Percentiles rank a stretch among this genome's conserved stretches.
Evolutionary conservation across 768 basidiomycete species (phyloP).

Genomic region (Ramaria sp.): DNA sequence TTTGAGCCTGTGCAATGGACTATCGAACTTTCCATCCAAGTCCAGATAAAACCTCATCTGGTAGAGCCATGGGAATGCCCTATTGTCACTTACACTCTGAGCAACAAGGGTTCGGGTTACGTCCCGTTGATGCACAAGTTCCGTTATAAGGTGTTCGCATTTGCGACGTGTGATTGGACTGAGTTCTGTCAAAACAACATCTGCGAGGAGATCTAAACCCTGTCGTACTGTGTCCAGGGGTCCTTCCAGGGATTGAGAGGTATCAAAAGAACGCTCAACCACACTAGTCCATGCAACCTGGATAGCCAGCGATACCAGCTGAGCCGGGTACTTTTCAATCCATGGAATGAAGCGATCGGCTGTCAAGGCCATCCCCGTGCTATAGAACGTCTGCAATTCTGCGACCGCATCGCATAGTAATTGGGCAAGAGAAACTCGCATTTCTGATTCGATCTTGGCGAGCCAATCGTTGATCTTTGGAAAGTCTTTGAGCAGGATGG

Average conservation of each 20-base stretch:
- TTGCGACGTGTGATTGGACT: constrained; percentile 88
- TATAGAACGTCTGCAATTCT: constrained; percentile 76
- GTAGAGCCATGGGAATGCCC: constrained; percentile 85
- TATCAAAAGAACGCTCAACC: constrained; percentile 62
- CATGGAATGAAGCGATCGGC: constrained; percentile 69
- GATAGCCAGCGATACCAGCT: constrained; percentile 89
- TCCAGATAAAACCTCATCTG: constrained; percentile 95
- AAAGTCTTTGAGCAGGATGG: constrained; percentile 83
- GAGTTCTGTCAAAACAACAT: constrained; percentile 88
- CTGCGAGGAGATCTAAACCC: constrained; percentile 90
- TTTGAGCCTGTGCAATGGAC: constrained; percentile 69
- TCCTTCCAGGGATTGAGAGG: constrained; percentile 41
- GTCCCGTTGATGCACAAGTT: constrained; percentile 96
- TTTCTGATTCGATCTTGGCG: constrained; percentile 81
- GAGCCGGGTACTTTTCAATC: constrained; percentile 93
- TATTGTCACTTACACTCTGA: constrained; percentile 49
- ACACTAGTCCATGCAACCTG: constrained; percentile 91
- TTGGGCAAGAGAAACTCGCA: constrained; percentile 81
- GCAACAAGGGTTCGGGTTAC: constrained; percentile 75
- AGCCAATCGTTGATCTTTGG: constrained; percentile 99
- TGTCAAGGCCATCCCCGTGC: constrained; percentile 45
- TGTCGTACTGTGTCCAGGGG: constrained; percentile 68
- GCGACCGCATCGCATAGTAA: constrained; percentile 69
- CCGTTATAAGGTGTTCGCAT: constrained; percentile 97
- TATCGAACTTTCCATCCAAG: constrained; percentile 46